Evolutionary conservation across 139 green algal species (phyloP).

Genomic region (Mesostigma viride): DNA sequence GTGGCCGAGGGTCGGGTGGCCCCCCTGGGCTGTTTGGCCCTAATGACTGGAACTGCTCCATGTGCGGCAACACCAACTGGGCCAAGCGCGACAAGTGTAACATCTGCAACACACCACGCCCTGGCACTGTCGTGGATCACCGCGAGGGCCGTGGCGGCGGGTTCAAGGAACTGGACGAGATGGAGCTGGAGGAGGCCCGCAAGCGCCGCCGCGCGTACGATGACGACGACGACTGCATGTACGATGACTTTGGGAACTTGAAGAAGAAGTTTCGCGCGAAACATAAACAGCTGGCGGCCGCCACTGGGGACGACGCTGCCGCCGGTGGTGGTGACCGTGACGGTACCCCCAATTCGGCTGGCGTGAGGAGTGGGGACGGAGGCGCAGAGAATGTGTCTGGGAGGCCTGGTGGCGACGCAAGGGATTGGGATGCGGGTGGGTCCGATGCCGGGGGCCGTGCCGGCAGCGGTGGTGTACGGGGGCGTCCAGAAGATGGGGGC

Average conservation of each 20-base stretch:
- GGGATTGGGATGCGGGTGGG: no score
- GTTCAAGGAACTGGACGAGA: conserved; percentile 39
- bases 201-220: conserved; percentile 28
- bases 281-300: conserved; percentile 5
- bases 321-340: not conserved
- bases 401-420: no score
- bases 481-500: not conserved
- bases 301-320: not conserved
- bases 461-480: no score
- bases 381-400: no score
- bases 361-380: no score
- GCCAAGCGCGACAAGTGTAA: conserved; percentile 35
- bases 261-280: conserved; percentile 41
- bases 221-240: conserved; percentile 33
- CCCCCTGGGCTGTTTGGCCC: conserved; percentile 30
- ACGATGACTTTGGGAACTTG: conserved; percentile 40
- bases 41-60: conserved; percentile 26
- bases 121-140: conserved; percentile 10
- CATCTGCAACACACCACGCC: conserved; percentile 31
- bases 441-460: no score
- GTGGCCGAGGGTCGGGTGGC: no score
- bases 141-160: conserved; percentile 31
- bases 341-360: no score
- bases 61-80: conserved; percentile 39
- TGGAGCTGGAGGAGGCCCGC: conserved; percentile 29